phyloP scores from a whole-genome alignment of 192 early-diverging fungal species.

The Backusella circina region DNA sequence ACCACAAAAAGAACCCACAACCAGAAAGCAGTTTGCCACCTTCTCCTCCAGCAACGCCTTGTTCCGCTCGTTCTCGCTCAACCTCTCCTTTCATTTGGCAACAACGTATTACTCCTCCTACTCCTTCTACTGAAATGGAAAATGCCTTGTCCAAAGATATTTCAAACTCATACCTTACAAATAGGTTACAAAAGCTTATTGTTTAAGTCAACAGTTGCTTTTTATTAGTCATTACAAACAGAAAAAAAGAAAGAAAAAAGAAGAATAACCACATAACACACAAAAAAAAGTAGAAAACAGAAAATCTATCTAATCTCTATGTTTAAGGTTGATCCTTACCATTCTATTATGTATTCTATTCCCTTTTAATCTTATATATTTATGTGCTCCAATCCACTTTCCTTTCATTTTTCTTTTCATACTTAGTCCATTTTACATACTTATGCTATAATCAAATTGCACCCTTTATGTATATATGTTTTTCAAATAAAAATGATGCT shows the following conservation, averaged over 20 bases:
- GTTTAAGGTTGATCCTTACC: neutral
- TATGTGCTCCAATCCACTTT: neutral
- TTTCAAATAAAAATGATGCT: neutral
- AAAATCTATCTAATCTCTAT: neutral
- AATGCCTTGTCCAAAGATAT: neutral
- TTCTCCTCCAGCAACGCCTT: conserved; percentile 15
- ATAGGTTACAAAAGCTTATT: neutral
- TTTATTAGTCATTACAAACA: neutral
- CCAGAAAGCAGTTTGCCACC: neutral
- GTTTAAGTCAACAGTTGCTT: neutral
- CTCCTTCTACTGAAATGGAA: neutral
- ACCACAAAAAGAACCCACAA: neutral
- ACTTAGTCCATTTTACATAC: neutral
- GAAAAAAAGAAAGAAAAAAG: neutral
- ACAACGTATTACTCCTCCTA: neutral
- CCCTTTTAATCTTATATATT: neutral
- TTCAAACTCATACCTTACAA: conserved; percentile 3
- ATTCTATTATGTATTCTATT: neutral
- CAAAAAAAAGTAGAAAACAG: neutral
- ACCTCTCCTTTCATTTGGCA: conserved; percentile 15
- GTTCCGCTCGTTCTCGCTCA: conserved; percentile 3
- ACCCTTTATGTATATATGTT: neutral
- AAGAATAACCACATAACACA: neutral
- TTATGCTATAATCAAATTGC: neutral
- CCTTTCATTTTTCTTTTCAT: neutral